Percentiles rank a stretch among this genome's conserved stretches.
phyloP scores from a whole-genome alignment of 2,329 filamentous ascomycete genomes.

The Sordariomycetes sp. region DNA sequence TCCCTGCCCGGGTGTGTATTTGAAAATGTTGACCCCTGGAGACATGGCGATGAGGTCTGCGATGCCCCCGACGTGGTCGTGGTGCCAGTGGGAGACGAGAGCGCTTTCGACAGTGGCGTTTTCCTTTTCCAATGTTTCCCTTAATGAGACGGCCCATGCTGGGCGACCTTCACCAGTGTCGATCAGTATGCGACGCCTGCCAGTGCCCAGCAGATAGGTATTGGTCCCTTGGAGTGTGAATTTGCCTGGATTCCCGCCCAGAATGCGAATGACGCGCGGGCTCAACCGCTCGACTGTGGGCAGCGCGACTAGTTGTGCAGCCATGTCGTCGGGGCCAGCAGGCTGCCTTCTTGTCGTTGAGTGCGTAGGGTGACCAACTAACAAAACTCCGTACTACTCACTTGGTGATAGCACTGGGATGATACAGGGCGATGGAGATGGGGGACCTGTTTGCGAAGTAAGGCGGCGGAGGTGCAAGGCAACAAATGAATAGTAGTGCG shows the following conservation, averaged over 20 bases:
- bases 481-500: too few species aligned
- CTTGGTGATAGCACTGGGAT: not conserved
- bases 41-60: slow-evolving; percentile 55
- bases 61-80: slow-evolving; percentile 75
- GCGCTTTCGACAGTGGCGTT: slow-evolving; percentile 58
- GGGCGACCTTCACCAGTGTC: slow-evolving; percentile 81
- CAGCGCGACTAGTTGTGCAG: slow-evolving; percentile 52
- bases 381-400: not conserved
- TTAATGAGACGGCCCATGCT: slow-evolving; percentile 61
- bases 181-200: slow-evolving; percentile 64
- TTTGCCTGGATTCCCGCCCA: slow-evolving; percentile 88
- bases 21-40: slow-evolving; percentile 57
- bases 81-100: slow-evolving; percentile 88
- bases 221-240: slow-evolving; percentile 74
- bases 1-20: slow-evolving; percentile 46
- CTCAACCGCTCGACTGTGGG: slow-evolving; percentile 71
- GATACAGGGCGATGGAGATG: not conserved
- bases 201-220: slow-evolving; percentile 83
- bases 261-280: slow-evolving; percentile 68
- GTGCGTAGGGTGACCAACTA: not conserved
- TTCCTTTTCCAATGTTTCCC: slow-evolving; percentile 55
- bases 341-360: not conserved
- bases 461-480: too few species aligned
- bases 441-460: not conserved
- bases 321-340: slow-evolving; percentile 38